These are phyloP conservation scores for Clavispora fructus DNA, from an alignment of 805 yeast genomes.

Conservation along the genomic window DNA sequence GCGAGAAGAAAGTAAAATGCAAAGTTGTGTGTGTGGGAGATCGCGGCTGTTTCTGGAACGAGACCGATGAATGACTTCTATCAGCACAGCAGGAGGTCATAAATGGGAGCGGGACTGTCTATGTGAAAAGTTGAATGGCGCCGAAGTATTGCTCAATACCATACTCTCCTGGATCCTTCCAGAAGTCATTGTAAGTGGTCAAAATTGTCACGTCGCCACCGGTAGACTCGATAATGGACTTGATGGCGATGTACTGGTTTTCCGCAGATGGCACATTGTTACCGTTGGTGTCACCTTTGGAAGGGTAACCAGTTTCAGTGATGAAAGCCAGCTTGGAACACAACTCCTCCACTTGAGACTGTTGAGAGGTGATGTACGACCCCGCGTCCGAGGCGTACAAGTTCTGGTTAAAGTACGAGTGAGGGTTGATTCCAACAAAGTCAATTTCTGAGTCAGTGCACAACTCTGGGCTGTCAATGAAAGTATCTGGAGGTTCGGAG, in stretches of 20 bases:
- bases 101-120: background rate
- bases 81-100: background rate
- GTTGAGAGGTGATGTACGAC: constrained; percentile 59
- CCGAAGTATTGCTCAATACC: constrained; percentile 90
- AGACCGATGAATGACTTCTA: background rate
- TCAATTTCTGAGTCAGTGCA: constrained; percentile 71
- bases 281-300: constrained; percentile 67
- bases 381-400: constrained; percentile 69
- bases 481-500: constrained; percentile 84
- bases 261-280: constrained; percentile 61
- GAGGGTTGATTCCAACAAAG: constrained; percentile 81
- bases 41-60: background rate
- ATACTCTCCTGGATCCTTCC: constrained; percentile 83
- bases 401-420: constrained; percentile 71
- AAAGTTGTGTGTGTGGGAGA: background rate
- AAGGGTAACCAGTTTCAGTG: constrained; percentile 90
- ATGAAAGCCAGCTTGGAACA: constrained; percentile 59
- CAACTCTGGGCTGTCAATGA: constrained; percentile 55
- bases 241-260: constrained; percentile 70
- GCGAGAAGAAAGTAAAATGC: background rate
- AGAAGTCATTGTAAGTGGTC: constrained; percentile 76
- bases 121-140: constrained; percentile 36
- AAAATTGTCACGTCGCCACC: constrained; percentile 64
- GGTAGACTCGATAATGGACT: constrained; percentile 52
- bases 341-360: constrained; percentile 43